Evolutionary conservation across 257 asterid genomes (phyloP), one percentile per base, ranked within the genome.

Genomic region (Ajuga chamaepitys): DNA sequence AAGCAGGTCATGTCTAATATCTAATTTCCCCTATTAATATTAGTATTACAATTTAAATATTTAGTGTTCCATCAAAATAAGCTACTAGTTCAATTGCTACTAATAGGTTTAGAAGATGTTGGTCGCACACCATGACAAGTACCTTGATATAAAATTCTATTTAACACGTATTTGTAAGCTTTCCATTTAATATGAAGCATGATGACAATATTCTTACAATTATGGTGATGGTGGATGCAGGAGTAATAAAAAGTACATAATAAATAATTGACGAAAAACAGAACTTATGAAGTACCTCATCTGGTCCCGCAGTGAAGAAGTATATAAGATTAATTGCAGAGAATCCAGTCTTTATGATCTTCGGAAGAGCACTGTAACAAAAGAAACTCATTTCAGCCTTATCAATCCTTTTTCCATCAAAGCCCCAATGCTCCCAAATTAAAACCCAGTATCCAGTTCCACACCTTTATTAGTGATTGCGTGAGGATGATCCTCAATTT

Each of bases 271-370:
- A 1, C 44, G 20, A 14, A 16, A 2, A 16, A 64, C 28, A 46
- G 7, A 9, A 37, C 46, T 20, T 9, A 46, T 14, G 55, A 50
- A 74, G 48, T 89, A 94, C 99, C 99, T 94, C 99, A 76, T 94
- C 99, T 40, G 99, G 96, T 69, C 99, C 99, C 44, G 99, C 99
- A 45, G 99, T 94, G 95, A 94, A 94, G 51, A 94, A 94, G 80
- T 94, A 94, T 32, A 94, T 90, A 62, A 94, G 95, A 81, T 94
- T 94, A 71, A 94, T 94, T 71, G 99, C 95, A n/a, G 97, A 30
- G 73, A 94, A 94, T 65, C 99, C 99, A 37, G 96, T 94, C 86
- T 94, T 94, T 69, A 94, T 90, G 78, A 94, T 88, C 85, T 90
- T 94, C 24, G 96, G 77, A 70, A 94, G 96, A 59, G 85, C 88